Evolutionary conservation across 169 alveolate species (phyloP), one percentile per base, ranked within the genome.

Genomic region (Amoebophrya sp.): DNA sequence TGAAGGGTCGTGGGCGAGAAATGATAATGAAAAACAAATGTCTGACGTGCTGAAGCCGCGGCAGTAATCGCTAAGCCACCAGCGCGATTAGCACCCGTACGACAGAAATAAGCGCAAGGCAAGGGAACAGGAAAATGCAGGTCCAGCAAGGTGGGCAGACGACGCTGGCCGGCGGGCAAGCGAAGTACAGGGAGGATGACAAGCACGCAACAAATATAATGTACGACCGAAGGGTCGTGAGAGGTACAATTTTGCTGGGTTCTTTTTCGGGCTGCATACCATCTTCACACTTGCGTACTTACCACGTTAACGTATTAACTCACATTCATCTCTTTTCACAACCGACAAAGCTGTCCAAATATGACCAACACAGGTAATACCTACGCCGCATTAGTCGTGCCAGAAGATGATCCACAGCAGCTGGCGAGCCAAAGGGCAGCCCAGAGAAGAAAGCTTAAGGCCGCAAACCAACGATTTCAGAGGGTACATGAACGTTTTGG

Each of bases 401-500:
- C 83, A 0, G 83, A 66, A 7, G 83, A 66, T n/a, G 83, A 66
- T 25, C 83, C 83, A 1, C 29, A n/a, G 83, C 39, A 66, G 18
- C 12, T 66, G 29, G 83, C 83, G 7, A 66, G 83, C 32, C 83
- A 66, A 25, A 2, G 83, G 10, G 12, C 83, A 18, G 83, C 83
- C 35, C 83, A 66, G 83, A 18, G 83, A 66, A 66, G 83, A 66
- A 66, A n/a, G 83, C 83, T 66, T 3, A 66, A 66, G 35, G 83
- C 83, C 83, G 83, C 83, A 66, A 66, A 66, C 35, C 83, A n/a
- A n/a, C 2, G 32, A 66, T 25, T 66, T 3, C 12, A 66, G 35
- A 66, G 83, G 83, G 83, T 66, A 66, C n/a, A n/a, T n/a, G n/a
- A n/a, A n/a, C n/a, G n/a, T n/a, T n/a, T n/a, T n/a, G n/a, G n/a